These are phyloP conservation scores for Isabelozyma rhagii DNA, from an alignment of 805 yeast species.

Conservation along the genomic window DNA sequence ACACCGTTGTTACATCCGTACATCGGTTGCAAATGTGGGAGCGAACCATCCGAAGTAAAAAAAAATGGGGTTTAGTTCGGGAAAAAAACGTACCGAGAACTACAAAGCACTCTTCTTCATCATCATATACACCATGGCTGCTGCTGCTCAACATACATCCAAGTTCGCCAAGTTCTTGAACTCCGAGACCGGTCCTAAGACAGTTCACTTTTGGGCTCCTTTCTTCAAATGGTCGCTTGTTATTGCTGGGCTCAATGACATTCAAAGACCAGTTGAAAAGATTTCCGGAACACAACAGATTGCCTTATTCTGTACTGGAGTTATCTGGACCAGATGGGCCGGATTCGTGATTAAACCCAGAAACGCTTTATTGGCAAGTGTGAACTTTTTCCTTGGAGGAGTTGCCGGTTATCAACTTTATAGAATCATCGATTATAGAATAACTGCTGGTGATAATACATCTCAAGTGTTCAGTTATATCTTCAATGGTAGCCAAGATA, in stretches of 20 bases:
- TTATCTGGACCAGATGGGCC: conserved; percentile 98
- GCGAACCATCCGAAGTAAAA: background rate
- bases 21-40: background rate
- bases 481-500: conserved; percentile 40
- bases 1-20: background rate
- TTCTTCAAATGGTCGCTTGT: conserved; percentile 79
- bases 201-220: conserved; percentile 95
- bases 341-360: conserved; percentile 83
- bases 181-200: conserved; percentile 92
- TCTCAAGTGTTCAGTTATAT: conserved; percentile 58
- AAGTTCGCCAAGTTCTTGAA: conserved; percentile 69
- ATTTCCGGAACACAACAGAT: conserved; percentile 85
- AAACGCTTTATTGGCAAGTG: conserved; percentile 84
- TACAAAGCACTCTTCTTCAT: background rate
- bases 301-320: conserved; percentile 87
- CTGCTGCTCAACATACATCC: conserved; percentile 36
- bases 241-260: conserved; percentile 84
- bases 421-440: conserved; percentile 70
- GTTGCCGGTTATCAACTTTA: conserved; percentile 84
- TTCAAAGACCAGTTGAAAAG: conserved; percentile 87
- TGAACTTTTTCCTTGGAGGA: conserved; percentile 86
- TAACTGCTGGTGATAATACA: conserved; percentile 57
- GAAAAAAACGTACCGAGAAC: background rate
- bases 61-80: background rate
- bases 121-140: conserved; percentile 16